Conservation (phyloP, 345 rosid species). For the Leavenworthia alabamica region DNA sequence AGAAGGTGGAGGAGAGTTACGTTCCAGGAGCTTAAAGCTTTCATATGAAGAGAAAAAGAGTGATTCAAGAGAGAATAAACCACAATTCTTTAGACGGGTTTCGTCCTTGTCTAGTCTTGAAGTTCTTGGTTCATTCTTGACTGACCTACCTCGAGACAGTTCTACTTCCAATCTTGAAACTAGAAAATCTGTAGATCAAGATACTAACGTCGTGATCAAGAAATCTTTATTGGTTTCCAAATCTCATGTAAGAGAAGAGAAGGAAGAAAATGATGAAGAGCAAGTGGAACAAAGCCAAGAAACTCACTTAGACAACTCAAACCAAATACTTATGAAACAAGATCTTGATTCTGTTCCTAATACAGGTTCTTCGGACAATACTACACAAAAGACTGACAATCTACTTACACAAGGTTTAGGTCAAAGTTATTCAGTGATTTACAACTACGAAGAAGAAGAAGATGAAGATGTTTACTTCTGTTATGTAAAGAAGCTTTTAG, state of each 20-base stretch:
- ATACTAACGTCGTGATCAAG: conserved; percentile 16
- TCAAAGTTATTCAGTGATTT: neutral
- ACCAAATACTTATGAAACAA: conserved; percentile 12
- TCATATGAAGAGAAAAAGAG: conserved; percentile 38
- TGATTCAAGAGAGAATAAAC: conserved; percentile 19
- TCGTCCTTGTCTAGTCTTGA: conserved; percentile 78
- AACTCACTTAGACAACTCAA: conserved; percentile 2
- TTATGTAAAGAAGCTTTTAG: conserved; percentile 49
- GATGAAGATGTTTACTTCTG: conserved; percentile 38
- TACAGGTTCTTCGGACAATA: conserved; percentile 5
- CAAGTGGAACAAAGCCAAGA: conserved; percentile 30
- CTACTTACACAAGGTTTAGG: conserved; percentile 20
- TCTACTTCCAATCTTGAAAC: neutral
- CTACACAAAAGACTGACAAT: neutral
- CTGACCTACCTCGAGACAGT: conserved; percentile 35
- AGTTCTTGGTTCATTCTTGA: conserved; percentile 44
- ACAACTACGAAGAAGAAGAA: conserved; percentile 24
- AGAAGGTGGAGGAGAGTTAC: conserved; percentile 32
- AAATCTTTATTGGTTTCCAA: conserved; percentile 6
- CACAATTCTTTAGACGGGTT: conserved; percentile 54
- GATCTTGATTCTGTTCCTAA: conserved; percentile 26
- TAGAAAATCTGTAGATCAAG: conserved; percentile 17
- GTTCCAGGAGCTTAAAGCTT: conserved; percentile 61
- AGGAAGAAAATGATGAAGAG: conserved; percentile 20
- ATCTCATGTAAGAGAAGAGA: conserved; percentile 13